Evolutionary conservation across 495 filamentous ascomycete species (phyloP), one percentile per base, ranked within the genome.

Genomic region (Penicillium bialowiezense): DNA sequence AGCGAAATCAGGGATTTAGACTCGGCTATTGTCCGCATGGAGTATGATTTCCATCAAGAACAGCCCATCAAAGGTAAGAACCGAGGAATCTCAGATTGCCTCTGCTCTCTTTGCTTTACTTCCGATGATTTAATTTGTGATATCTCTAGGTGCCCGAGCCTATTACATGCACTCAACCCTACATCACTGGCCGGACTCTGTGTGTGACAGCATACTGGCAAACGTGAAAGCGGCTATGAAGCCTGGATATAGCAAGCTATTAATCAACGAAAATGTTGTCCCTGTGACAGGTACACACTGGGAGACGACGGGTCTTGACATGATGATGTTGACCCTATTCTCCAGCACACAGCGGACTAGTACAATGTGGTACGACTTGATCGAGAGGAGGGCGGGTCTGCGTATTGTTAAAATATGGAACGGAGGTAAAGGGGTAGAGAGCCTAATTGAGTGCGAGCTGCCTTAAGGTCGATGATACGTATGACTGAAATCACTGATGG

Each of bases 251-350:
- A 71, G 67, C 48, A 73, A 66, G 54, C 13, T 77, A 0, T 48
- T 80, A 14, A 67, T 80, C 48, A 72, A 76, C 35, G 76, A 78
- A 54, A 65, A 71, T 39, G 63, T 74, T 10, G 62, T 75, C 10
- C 64, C 69, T 0, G 58, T 58, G 5, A 66, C 57, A 0, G 54
- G 53, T n/a, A 65, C 70, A 9, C 62, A 69, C 46, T 70, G 67
- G 67, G 59, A 66, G 45, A 62, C 59, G 9, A 74, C 65, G 1
- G 54, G 50, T 31, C 40, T 72, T 23, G 69, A 74, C 42, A 36
- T 70, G 21, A 60, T 67, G 23, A 71, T 74, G 65, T 68, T 71
- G 68, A 48, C 55, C 26, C 54, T 69, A 40, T 60, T 60, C 3
- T 59, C 62, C 6, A 73, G 47, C 64, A 68, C 7, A 74, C 67